phyloP scores from a whole-genome alignment of 2,329 filamentous ascomycete species.

The Botryotinia globosa region DNA sequence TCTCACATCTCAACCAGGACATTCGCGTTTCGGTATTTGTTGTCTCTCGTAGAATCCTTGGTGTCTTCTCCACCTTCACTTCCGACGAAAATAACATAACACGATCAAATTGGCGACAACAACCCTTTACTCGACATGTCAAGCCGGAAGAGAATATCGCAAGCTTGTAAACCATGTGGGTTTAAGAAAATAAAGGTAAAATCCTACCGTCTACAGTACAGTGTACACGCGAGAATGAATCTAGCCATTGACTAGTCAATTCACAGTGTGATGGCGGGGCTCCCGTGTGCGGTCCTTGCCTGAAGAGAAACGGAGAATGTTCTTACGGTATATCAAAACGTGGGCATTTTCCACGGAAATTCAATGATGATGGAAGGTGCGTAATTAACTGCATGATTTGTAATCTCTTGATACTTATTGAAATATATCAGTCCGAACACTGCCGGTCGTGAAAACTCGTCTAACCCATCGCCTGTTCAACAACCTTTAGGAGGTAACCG shows the following conservation, averaged over 20 bases:
- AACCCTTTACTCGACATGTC: conserved; percentile 1
- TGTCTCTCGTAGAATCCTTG: conserved; percentile 10
- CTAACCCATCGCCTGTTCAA: not conserved
- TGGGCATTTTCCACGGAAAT: conserved; percentile 14
- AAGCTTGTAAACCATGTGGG: conserved; percentile 34
- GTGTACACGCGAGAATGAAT: not conserved
- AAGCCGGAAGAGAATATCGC: conserved; percentile 33
- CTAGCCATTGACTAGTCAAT: conserved; percentile 12
- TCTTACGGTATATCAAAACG: conserved; percentile 36
- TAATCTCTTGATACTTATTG: not conserved
- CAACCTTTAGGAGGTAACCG: not conserved
- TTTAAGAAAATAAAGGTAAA: conserved; percentile 36
- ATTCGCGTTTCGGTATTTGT: conserved; percentile 1
- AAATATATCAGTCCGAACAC: conserved; percentile 4
- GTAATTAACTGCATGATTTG: not conserved
- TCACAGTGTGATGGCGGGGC: conserved; percentile 34
- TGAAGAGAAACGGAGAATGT: conserved; percentile 30
- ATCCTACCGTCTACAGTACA: not conserved
- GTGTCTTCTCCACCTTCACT: not conserved
- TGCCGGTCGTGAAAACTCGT: conserved; percentile 4
- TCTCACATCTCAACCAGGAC: not conserved
- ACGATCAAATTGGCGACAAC: not conserved
- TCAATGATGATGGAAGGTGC: conserved; percentile 25
- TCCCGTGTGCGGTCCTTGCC: conserved; percentile 33
- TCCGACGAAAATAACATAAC: not conserved